Evolutionary conservation across 345 rosid genomes (phyloP).

Genomic region (Barbarea vulgaris): DNA sequence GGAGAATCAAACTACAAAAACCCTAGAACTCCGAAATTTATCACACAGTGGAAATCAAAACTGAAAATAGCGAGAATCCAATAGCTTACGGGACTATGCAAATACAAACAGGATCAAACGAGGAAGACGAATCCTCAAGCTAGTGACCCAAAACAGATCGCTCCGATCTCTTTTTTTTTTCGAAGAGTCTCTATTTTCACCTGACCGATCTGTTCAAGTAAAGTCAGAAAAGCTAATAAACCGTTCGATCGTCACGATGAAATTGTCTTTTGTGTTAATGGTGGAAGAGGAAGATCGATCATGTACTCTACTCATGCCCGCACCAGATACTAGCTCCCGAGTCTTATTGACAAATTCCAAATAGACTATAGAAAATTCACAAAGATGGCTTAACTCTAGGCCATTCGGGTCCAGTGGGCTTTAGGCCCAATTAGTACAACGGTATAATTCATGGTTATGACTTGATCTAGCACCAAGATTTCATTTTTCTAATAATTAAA

Average conservation of each 20-base stretch:
- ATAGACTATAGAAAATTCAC: too few species aligned
- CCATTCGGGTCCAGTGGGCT: neutral
- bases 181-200: slow-evolving; percentile 1
- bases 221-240: slow-evolving; percentile 37
- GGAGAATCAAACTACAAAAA: slow-evolving; percentile 1
- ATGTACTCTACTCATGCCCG: slow-evolving; percentile 12
- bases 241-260: slow-evolving; percentile 34
- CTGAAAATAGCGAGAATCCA: slow-evolving; percentile 15
- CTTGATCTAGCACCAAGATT: too few species aligned
- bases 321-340: slow-evolving; percentile 4
- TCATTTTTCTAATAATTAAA: too few species aligned
- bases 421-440: neutral
- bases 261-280: neutral
- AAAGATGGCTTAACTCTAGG: neutral
- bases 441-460: too few species aligned
- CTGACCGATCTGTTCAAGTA: slow-evolving; percentile 40
- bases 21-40: slow-evolving; percentile 16
- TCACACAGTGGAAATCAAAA: neutral
- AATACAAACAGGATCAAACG: slow-evolving; percentile 20
- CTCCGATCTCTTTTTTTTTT: slow-evolving; percentile 11
- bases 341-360: too few species aligned
- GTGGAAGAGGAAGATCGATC: slow-evolving; percentile 1
- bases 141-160: slow-evolving; percentile 24
- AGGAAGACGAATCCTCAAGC: slow-evolving; percentile 18
- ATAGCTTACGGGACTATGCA: slow-evolving; percentile 22